Base-by-base conservation (phyloP, 78 protist species). In the Dictyostelium intermedium region DNA sequence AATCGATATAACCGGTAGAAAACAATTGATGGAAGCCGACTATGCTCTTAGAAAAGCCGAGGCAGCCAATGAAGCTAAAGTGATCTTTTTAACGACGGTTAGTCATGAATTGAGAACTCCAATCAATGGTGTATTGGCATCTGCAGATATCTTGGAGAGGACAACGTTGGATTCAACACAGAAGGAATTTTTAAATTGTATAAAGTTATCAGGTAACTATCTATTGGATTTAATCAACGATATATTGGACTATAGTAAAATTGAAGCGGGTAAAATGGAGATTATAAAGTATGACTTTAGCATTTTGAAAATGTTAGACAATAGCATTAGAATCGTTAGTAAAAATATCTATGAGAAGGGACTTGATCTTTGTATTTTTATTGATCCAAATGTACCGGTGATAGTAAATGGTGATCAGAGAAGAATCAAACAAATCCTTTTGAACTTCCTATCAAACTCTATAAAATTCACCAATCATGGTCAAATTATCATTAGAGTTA, bases 241-340 rank as follows among this genome's bases (percentile, higher is more conserved):
- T 69, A 89, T 89, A 39, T 83, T 89, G 34, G 94, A 89, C 47
- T 89, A 89, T n/a, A 80, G 87, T 14, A 89, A 89, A 35, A 89
- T 89, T 35, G 94, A 89, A 69, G 94, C 94, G 9, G 94, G 94
- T 27, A 89, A 80, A 83, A 80, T 89, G 87, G 94, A 74, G 27
- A 35, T 89, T 5, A 39, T 89, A 10, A 50, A 60, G 30, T 34
- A 69, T 37, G 84, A 89, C 70, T 89, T 89, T 70, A 80, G 87
- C 69, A 63, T 89, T 5, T 83, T 89, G n/a, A 89, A 89, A 66
- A 70, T 89, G 87, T 23, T 89, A 3, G 94, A 89, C 27, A 78
- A 89, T 70, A 37, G 82, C 13, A n/a, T 80, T 8, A 70, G 82
- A 7, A 89, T 89, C 27, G 77, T 89, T 5, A 63, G 70, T 13